A percentile compares a stretch with the other conserved stretches of the same genome.
Conservation (phyloP, 2,329 filamentous ascomycete species). For the Phaeosphaeriaceae sp. region DNA sequence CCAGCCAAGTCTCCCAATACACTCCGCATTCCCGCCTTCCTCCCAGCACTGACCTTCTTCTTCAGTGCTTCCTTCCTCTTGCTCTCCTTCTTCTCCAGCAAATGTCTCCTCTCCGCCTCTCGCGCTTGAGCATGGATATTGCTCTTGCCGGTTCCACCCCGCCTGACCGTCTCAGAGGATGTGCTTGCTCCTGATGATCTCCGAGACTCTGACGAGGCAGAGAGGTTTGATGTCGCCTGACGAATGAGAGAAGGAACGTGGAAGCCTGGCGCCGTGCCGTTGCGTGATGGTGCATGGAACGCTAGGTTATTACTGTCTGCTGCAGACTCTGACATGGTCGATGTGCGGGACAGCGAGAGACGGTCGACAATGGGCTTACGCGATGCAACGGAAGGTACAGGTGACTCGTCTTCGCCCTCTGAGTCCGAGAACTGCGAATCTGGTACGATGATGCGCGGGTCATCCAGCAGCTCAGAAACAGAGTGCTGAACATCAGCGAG, state of each 20-base stretch:
- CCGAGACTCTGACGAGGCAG: slow-evolving; percentile 30
- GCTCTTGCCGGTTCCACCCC: slow-evolving; percentile 64
- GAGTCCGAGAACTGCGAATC: slow-evolving; percentile 55
- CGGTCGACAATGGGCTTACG: slow-evolving; percentile 70
- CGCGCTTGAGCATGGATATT: slow-evolving; percentile 67
- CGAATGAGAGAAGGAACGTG: slow-evolving; percentile 75
- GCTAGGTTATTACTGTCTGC: slow-evolving; percentile 56
- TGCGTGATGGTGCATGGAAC: slow-evolving; percentile 58
- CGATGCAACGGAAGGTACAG: slow-evolving; percentile 46
- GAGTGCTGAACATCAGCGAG: slow-evolving; percentile 84
- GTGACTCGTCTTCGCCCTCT: slow-evolving; percentile 49
- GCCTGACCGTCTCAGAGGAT: slow-evolving; percentile 46
- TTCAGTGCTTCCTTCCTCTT: slow-evolving; percentile 58
- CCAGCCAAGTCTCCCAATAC: slow-evolving; percentile 41
- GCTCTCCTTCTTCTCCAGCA: slow-evolving; percentile 60
- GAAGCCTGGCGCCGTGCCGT: slow-evolving; percentile 55
- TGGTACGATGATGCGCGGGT: slow-evolving; percentile 61
- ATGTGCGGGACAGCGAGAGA: slow-evolving; percentile 69
- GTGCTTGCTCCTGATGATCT: slow-evolving; percentile 42
- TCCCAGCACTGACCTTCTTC: slow-evolving; percentile 48
- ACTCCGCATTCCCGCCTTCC: slow-evolving; percentile 39
- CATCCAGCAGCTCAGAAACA: slow-evolving; percentile 82
- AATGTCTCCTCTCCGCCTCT: slow-evolving; percentile 61
- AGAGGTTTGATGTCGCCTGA: slow-evolving; percentile 69
- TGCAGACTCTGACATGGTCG: slow-evolving; percentile 34